Percentiles rank a stretch among this genome's conserved stretches.
phyloP scores from a whole-genome alignment of 2,329 filamentous ascomycete species.

The Cladosporium phlei region DNA sequence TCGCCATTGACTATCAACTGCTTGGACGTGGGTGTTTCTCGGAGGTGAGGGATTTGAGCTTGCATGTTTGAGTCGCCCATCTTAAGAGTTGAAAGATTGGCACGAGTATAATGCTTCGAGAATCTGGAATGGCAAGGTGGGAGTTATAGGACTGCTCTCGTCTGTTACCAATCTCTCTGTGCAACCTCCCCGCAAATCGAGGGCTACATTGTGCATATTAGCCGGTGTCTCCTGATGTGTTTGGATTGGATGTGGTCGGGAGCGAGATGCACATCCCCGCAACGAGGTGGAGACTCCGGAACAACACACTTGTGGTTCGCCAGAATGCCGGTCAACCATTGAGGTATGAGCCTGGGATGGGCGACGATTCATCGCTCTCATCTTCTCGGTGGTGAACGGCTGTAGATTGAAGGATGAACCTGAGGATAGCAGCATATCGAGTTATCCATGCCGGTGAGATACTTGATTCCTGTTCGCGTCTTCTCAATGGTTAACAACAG shows the following conservation, averaged over 20 bases:
- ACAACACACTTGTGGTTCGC: neutral
- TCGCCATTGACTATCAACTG: slow-evolving; percentile 44
- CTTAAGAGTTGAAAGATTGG: neutral
- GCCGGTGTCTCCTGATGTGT: neutral
- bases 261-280: neutral
- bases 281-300: neutral
- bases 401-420: no score
- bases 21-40: slow-evolving; percentile 16
- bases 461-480: no score
- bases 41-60: slow-evolving; percentile 16
- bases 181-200: neutral
- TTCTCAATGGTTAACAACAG: no score
- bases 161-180: neutral
- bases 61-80: neutral
- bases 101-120: neutral
- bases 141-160: neutral
- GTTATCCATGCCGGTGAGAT: no score
- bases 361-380: no score
- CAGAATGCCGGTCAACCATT: neutral
- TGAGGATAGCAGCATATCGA: no score
- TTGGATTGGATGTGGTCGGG: neutral
- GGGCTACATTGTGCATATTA: neutral
- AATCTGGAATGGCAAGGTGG: neutral
- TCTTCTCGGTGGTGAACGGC: no score
- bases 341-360: no score